These are phyloP conservation scores for Pyronema domesticum DNA, from an alignment of 495 filamentous ascomycete genomes.

Conservation along the genomic window DNA sequence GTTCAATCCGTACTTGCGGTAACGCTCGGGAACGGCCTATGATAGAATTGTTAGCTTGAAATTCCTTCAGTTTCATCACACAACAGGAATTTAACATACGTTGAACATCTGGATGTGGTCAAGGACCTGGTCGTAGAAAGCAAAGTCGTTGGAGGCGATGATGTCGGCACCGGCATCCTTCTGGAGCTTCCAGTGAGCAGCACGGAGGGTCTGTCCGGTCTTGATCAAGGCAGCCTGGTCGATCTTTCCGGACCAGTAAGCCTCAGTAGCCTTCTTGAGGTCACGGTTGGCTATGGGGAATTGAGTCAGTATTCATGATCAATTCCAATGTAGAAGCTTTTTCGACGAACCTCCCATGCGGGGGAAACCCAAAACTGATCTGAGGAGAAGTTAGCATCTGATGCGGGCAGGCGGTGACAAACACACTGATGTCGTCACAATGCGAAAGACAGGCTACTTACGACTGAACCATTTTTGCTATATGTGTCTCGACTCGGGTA, in stretches of 20 bases:
- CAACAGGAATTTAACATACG: slow-evolving; percentile 34
- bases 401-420: too few species aligned
- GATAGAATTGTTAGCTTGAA: background rate
- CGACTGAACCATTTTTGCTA: slow-evolving; percentile 20
- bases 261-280: slow-evolving; percentile 98
- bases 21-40: slow-evolving; percentile 74
- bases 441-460: slow-evolving; percentile 6
- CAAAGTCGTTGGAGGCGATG: slow-evolving; percentile 98
- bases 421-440: background rate
- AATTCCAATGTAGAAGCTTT: background rate
- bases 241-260: slow-evolving; percentile 90
- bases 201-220: slow-evolving; percentile 90
- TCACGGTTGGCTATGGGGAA: slow-evolving; percentile 54
- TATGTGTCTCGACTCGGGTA: background rate
- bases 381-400: slow-evolving; percentile 9
- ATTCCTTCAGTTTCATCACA: slow-evolving; percentile 3
- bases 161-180: slow-evolving; percentile 90
- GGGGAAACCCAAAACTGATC: slow-evolving; percentile 62
- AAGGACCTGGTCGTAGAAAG: slow-evolving; percentile 95
- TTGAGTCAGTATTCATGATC: slow-evolving; percentile 1
- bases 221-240: slow-evolving; percentile 69
- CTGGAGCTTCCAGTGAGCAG: slow-evolving; percentile 97
- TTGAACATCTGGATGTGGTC: slow-evolving; percentile 98
- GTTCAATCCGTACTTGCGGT: slow-evolving; percentile 67
- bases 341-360: slow-evolving; percentile 54